A percentile compares a stretch with the other conserved stretches of the same genome.
These are phyloP conservation scores for Aspergillus sp. DNA, from an alignment of 2,329 filamentous ascomycete genomes.

Conservation along the genomic window DNA sequence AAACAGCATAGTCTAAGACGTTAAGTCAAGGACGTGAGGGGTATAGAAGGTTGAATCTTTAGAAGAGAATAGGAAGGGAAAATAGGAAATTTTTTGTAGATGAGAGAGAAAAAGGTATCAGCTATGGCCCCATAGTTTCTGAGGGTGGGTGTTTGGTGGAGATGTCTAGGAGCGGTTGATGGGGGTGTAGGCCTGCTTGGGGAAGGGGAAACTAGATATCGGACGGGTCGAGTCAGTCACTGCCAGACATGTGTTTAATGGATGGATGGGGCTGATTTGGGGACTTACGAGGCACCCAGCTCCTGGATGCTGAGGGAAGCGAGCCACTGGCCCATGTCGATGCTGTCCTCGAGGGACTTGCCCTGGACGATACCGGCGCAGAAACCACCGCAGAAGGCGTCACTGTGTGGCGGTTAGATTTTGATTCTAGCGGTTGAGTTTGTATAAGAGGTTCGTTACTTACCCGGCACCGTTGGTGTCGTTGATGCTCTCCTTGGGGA, in stretches of 20 bases:
- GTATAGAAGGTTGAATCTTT: conserved; percentile 49
- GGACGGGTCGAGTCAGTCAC: conserved; percentile 20
- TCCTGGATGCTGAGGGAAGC: conserved; percentile 92
- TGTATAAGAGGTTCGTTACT: conserved; percentile 24
- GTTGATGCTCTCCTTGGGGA: conserved; percentile 76
- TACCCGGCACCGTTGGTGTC: conserved; percentile 92
- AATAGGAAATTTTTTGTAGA: conserved; percentile 21
- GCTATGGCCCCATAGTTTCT: neutral
- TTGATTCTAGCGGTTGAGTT: neutral
- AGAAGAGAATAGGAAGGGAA: conserved; percentile 8
- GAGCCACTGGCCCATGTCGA: conserved; percentile 97
- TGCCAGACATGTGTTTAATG: neutral
- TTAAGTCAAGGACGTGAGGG: conserved; percentile 33
- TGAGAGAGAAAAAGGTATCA: neutral
- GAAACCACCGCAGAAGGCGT: conserved; percentile 95
- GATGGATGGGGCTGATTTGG: no score
- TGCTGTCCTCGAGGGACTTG: conserved; percentile 72
- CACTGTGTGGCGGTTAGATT: conserved; percentile 51
- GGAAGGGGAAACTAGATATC: conserved; percentile 69
- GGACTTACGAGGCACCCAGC: conserved; percentile 87
- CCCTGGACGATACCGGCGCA: conserved; percentile 84
- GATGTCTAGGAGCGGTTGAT: conserved; percentile 36
- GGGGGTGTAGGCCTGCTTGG: conserved; percentile 73
- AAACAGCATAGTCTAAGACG: conserved; percentile 29
- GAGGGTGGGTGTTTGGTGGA: neutral